phyloP scores from a whole-genome alignment of 345 rosid species.

The Linum lewisii region DNA sequence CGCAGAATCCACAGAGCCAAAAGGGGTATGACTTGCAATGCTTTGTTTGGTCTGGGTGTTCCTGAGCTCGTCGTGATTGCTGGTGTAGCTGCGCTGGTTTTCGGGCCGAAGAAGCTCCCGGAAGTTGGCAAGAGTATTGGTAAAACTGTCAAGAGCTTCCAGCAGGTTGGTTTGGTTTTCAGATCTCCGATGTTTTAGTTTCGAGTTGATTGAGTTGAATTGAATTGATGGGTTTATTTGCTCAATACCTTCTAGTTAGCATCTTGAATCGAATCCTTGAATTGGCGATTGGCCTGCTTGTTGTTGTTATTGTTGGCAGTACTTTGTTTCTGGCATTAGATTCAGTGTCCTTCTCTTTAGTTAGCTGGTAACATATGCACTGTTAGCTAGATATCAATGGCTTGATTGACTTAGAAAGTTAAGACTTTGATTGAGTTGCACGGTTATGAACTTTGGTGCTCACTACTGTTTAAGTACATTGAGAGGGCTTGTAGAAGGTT shows the following conservation, averaged over 20 bases:
- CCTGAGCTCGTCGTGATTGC: constrained; percentile 95
- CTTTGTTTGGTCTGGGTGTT: constrained; percentile 87
- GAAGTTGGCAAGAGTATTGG: constrained; percentile 93
- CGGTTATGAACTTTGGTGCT: neutral
- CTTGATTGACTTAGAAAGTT: neutral
- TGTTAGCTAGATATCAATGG: neutral
- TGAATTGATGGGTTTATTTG: neutral
- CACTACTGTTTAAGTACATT: neutral
- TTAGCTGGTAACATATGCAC: neutral
- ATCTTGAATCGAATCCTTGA: too few species aligned
- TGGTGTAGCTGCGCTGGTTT: constrained; percentile 82
- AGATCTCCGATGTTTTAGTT: constrained; percentile 3
- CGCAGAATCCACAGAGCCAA: constrained; percentile 24
- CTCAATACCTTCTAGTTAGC: too few species aligned
- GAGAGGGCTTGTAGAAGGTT: too few species aligned
- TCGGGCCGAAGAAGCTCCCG: constrained; percentile 94
- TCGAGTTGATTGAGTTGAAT: constrained; percentile 4
- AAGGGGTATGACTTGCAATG: constrained; percentile 56
- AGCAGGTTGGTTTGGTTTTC: constrained; percentile 52
- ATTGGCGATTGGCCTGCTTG: too few species aligned
- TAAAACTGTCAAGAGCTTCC: constrained; percentile 89
- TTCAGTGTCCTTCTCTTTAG: neutral
- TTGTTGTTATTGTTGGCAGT: too few species aligned
- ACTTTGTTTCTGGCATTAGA: neutral
- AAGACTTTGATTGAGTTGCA: neutral